These are phyloP conservation scores for Phytomonas serpens DNA, from an alignment of 208 protist species.

Conservation along the genomic window DNA sequence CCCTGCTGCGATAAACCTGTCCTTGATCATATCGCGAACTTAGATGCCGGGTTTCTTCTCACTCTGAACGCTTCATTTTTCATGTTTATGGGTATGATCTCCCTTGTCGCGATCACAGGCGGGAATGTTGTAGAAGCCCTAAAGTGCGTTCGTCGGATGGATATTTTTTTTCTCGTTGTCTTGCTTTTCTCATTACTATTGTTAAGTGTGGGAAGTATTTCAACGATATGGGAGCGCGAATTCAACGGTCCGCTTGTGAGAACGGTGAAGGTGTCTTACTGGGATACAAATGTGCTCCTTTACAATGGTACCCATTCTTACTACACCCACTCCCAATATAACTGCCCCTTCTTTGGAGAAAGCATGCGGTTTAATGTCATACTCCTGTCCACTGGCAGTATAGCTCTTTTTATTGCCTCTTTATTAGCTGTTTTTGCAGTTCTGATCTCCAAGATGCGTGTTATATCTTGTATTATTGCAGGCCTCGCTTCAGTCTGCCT, in stretches of 20 bases:
- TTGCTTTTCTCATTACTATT: slow-evolving; percentile 27
- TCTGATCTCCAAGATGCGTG: slow-evolving; percentile 24
- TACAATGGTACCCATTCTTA: slow-evolving; percentile 27
- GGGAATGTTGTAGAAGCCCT: slow-evolving; percentile 46
- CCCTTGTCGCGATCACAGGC: slow-evolving; percentile 29
- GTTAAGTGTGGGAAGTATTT: slow-evolving; percentile 28
- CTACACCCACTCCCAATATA: slow-evolving; percentile 34
- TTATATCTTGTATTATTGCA: slow-evolving; percentile 25
- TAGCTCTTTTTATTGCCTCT: slow-evolving; percentile 25
- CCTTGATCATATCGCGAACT: slow-evolving; percentile 20
- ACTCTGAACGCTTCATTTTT: slow-evolving; percentile 44
- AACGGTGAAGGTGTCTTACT: slow-evolving; percentile 52
- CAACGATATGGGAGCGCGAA: slow-evolving; percentile 41
- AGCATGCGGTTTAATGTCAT: slow-evolving; percentile 55
- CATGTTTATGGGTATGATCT: slow-evolving; percentile 28
- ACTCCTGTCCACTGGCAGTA: slow-evolving; percentile 39
- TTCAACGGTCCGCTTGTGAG: slow-evolving; percentile 28
- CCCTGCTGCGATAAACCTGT: slow-evolving; percentile 28
- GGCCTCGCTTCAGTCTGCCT: slow-evolving; percentile 29
- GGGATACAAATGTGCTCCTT: slow-evolving; percentile 52
- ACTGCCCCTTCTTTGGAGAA: slow-evolving; percentile 40
- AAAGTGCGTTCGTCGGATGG: slow-evolving; percentile 34
- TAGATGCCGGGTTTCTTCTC: slow-evolving; percentile 53
- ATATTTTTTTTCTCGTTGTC: slow-evolving; percentile 38
- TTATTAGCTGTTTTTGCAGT: slow-evolving; percentile 33